phyloP scores from a whole-genome alignment of 2,329 filamentous ascomycete species.

The Cladosporium cucumerinum region DNA sequence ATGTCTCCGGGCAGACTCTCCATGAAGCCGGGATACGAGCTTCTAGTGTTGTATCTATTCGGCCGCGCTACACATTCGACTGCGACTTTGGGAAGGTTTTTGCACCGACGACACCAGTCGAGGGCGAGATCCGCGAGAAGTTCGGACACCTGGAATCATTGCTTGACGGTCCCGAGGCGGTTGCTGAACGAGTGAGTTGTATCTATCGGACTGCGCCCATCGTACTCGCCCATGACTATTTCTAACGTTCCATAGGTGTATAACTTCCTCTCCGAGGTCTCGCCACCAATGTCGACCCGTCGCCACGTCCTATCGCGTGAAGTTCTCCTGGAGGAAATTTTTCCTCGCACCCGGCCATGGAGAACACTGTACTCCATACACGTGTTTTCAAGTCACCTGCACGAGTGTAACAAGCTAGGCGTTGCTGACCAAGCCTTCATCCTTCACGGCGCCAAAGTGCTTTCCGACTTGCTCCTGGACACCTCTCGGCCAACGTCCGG shows the following conservation, averaged over 20 bases:
- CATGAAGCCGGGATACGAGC: conserved; percentile 22
- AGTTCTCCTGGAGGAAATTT: conserved; percentile 59
- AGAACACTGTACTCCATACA: conserved; percentile 65
- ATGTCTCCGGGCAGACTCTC: conserved; percentile 17
- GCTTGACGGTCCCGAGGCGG: conserved; percentile 65
- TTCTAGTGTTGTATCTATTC: conserved; percentile 27
- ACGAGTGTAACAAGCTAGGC: conserved; percentile 29
- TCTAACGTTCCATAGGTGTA: conserved; percentile 49
- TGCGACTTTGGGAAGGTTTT: conserved; percentile 28
- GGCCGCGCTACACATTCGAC: conserved; percentile 25
- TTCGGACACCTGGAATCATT: conserved; percentile 82
- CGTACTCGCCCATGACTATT: neutral
- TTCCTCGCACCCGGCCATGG: conserved; percentile 66
- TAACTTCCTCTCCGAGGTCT: conserved; percentile 63
- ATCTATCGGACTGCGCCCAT: neutral
- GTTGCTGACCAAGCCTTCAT: conserved; percentile 31
- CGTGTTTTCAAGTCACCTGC: conserved; percentile 61
- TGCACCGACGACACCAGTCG: conserved; percentile 51
- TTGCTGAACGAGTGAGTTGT: conserved; percentile 23
- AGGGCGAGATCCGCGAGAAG: conserved; percentile 75
- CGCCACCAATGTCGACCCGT: conserved; percentile 32
- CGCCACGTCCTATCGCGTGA: conserved; percentile 54
- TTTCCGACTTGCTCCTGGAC: conserved; percentile 27
- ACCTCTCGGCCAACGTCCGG: conserved; percentile 14
- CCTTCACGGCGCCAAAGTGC: conserved; percentile 24